Conservation (phyloP, 257 asterid genomes). For the Plantago major region DNA sequence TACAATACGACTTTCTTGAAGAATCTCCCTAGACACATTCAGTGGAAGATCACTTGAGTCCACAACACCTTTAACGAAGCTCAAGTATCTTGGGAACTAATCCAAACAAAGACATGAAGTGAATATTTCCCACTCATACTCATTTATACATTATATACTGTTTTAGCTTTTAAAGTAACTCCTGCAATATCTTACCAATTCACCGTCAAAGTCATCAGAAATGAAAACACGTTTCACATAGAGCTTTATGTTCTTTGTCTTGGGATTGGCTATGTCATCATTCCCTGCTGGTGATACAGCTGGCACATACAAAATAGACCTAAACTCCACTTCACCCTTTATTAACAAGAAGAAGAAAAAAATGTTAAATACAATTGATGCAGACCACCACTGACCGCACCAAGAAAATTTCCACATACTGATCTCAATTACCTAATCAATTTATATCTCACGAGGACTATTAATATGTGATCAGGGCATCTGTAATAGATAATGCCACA, state of each 20-base stretch:
- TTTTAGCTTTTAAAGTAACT: neutral
- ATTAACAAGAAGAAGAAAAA: conserved; percentile 19
- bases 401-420: neutral
- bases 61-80: conserved; percentile 96
- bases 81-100: conserved; percentile 94
- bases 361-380: neutral
- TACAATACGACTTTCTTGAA: conserved; percentile 98
- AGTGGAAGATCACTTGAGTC: conserved; percentile 98
- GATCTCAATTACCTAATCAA: no score
- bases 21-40: conserved; percentile 96
- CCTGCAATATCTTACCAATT: conserved; percentile 64
- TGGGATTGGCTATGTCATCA: conserved; percentile 77
- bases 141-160: neutral
- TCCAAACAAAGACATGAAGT: conserved; percentile 20
- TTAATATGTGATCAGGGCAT: no score
- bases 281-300: conserved; percentile 67
- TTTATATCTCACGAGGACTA: no score
- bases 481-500: no score
- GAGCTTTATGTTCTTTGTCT: conserved; percentile 91
- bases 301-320: conserved; percentile 84
- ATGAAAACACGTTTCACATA: conserved; percentile 91
- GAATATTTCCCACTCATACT: conserved; percentile 1
- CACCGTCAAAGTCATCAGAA: conserved; percentile 98
- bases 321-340: conserved; percentile 98
- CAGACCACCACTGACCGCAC: conserved; percentile 9